These are phyloP conservation scores for Picochlorum sp. DNA, from an alignment of 139 green algal genomes.

Conservation along the genomic window DNA sequence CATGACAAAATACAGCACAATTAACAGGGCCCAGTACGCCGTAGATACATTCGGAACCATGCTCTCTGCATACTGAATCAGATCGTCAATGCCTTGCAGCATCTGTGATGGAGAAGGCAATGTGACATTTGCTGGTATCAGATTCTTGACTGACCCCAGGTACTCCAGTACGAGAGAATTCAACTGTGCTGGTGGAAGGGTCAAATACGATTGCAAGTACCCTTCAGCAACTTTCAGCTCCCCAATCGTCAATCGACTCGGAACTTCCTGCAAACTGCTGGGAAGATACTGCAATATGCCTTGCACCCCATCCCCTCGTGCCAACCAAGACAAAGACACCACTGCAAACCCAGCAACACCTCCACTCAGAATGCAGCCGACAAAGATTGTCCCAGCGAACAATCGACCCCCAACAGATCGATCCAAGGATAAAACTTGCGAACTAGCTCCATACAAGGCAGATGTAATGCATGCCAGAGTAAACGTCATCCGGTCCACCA, in stretches of 20 bases:
- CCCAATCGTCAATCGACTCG: neutral
- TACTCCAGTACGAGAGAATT: neutral
- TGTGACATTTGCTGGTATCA: too few relatives aligned
- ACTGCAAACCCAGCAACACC: constrained; percentile 2
- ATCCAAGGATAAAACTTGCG: constrained; percentile 16
- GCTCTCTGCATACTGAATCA: neutral
- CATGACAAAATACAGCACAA: constrained; percentile 5
- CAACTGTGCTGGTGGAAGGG: neutral
- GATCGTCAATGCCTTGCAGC: neutral
- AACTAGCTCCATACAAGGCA: constrained; percentile 8
- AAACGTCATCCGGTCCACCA: constrained; percentile 4
- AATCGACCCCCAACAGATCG: constrained; percentile 11
- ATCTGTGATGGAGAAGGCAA: neutral
- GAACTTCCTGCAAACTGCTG: neutral
- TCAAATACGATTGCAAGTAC: neutral
- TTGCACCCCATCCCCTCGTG: neutral
- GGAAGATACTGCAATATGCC: constrained; percentile 14
- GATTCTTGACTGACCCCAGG: neutral
- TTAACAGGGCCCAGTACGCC: constrained; percentile 13
- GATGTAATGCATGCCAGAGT: constrained; percentile 8
- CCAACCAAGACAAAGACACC: constrained; percentile 16
- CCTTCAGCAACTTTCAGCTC: neutral
- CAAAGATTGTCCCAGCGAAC: constrained; percentile 9
- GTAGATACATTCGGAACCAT: neutral
- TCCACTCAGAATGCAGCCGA: constrained; percentile 9